Conservation (phyloP, 192 early-diverging fungal genomes). For the Coemansia sp. region DNA sequence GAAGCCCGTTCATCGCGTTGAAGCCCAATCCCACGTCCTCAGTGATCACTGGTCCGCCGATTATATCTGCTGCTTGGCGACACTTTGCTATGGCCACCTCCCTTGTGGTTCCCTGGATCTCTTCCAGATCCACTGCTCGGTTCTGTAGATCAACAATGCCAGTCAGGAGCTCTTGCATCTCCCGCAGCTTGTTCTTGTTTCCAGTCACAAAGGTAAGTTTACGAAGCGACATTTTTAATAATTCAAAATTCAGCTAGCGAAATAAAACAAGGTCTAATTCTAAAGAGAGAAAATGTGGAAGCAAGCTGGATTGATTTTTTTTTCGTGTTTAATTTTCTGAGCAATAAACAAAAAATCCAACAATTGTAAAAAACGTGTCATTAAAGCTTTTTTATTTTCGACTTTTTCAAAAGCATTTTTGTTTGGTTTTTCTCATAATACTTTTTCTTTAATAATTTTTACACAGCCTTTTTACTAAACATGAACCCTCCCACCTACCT, state of each 20-base stretch:
- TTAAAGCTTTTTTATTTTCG: too few species aligned
- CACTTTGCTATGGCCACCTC: constrained; percentile 83
- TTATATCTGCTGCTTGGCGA: constrained; percentile 64
- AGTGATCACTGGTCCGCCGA: constrained; percentile 76
- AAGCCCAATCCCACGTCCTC: constrained; percentile 96
- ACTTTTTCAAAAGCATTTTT: too few species aligned
- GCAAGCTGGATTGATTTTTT: too few species aligned
- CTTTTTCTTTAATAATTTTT: neutral
- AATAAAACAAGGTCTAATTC: too few species aligned
- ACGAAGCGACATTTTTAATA: constrained; percentile 26
- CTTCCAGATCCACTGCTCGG: constrained; percentile 80
- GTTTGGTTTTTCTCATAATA: too few species aligned
- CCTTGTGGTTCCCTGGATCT: constrained; percentile 83
- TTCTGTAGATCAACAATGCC: constrained; percentile 65
- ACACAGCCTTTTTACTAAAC: neutral
- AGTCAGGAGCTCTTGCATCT: constrained; percentile 81
- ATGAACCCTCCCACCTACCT: constrained; percentile 9
- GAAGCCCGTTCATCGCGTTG: constrained; percentile 88
- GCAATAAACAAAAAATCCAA: too few species aligned
- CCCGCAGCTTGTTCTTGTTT: constrained; percentile 93
- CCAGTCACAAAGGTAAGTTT: constrained; percentile 87
- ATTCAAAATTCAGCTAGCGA: constrained; percentile 6
- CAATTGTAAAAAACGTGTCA: too few species aligned
- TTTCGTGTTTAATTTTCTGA: too few species aligned
- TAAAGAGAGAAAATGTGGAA: too few species aligned